Evolutionary conservation across 352 stramenopile genomes (phyloP).

Genomic region (Phytophthora cactorum): DNA sequence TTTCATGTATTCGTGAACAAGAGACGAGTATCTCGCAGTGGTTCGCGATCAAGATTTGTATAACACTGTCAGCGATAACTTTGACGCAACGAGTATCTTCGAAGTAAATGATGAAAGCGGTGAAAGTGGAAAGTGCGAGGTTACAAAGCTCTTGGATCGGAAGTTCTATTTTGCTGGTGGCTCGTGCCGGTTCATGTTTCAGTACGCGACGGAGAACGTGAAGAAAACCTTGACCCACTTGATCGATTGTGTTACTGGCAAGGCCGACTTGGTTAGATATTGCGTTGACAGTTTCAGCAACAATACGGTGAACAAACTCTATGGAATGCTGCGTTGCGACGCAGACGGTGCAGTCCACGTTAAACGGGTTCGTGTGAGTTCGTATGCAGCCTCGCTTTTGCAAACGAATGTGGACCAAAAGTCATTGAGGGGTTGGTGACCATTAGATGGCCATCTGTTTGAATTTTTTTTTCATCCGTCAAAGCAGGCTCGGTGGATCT

Average conservation of each 20-base stretch:
- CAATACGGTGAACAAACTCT: slow-evolving; percentile 11
- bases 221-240: background rate
- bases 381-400: slow-evolving; percentile 7
- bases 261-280: slow-evolving; percentile 3
- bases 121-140: slow-evolving; percentile 12
- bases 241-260: background rate
- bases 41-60: slow-evolving; percentile 9
- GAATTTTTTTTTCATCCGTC: background rate
- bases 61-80: background rate
- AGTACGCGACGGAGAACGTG: slow-evolving; percentile 16
- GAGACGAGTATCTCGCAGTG: slow-evolving; percentile 18
- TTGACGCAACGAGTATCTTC: slow-evolving; percentile 14
- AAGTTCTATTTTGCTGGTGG: slow-evolving; percentile 41
- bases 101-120: slow-evolving; percentile 12
- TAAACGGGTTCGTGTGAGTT: slow-evolving; percentile 4
- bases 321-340: slow-evolving; percentile 13
- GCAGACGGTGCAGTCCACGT: background rate
- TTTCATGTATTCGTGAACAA: slow-evolving; percentile 23
- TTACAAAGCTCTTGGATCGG: slow-evolving; percentile 11
- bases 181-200: slow-evolving; percentile 35
- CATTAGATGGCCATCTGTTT: background rate
- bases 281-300: background rate
- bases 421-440: background rate
- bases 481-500: background rate
- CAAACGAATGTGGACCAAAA: background rate